Evolutionary conservation across 768 basidiomycete species (phyloP).

Genomic region (Calocera viscosa): DNA sequence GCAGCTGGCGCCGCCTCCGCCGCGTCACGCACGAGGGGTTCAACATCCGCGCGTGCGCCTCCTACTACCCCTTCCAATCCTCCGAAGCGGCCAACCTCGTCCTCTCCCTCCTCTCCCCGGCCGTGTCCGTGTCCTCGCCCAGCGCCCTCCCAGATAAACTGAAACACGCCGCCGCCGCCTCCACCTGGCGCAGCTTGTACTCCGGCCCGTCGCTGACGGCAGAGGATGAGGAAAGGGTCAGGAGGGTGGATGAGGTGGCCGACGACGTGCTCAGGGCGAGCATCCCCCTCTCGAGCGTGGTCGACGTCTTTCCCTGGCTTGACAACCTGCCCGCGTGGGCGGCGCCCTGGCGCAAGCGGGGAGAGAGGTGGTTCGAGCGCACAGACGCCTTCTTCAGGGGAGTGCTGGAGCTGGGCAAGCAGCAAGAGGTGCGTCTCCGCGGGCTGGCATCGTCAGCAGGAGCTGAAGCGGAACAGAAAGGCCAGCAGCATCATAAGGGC

Average conservation of each 20-base stretch:
- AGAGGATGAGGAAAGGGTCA: neutral
- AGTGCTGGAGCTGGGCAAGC: neutral
- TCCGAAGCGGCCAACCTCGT: neutral
- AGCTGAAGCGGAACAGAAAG: neutral
- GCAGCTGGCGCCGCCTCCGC: neutral
- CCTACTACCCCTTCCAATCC: neutral
- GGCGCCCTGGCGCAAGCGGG: neutral
- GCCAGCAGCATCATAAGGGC: neutral
- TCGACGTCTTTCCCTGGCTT: neutral
- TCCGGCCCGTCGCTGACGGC: neutral
- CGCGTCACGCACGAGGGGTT: conserved; percentile 1
- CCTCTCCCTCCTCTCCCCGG: neutral
- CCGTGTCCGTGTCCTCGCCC: neutral
- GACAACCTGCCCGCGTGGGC: neutral
- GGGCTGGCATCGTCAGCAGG: neutral
- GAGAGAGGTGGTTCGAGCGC: neutral
- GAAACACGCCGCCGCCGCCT: neutral
- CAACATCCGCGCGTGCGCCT: neutral
- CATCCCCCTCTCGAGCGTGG: neutral
- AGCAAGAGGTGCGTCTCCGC: neutral
- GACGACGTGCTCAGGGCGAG: neutral
- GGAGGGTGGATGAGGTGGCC: neutral
- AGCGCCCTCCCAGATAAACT: neutral
- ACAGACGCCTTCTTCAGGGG: neutral
- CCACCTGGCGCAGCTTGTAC: neutral